These are phyloP conservation scores for Pseudogymnoascus sp. DNA, from an alignment of 2,329 filamentous ascomycete species.

Conservation along the genomic window DNA sequence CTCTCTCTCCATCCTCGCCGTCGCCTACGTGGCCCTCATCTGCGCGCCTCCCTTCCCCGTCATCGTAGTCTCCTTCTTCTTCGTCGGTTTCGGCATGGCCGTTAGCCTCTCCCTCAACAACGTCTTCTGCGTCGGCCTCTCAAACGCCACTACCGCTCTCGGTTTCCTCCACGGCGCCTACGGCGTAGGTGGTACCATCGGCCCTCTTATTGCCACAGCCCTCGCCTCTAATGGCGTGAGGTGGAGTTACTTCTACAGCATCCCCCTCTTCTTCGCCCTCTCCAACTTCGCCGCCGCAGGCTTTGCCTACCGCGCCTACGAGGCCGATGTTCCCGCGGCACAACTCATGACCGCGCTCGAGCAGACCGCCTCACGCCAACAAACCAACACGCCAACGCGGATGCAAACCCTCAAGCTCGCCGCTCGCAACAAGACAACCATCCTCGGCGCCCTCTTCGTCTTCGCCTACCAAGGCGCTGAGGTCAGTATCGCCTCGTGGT, in stretches of 20 bases:
- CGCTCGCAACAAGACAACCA: slow-evolving; percentile 39
- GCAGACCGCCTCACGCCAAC: slow-evolving; percentile 29
- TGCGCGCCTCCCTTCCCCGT: slow-evolving; percentile 63
- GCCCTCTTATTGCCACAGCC: slow-evolving; percentile 67
- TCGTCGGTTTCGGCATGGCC: slow-evolving; percentile 54
- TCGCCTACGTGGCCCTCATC: slow-evolving; percentile 59
- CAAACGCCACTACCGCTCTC: slow-evolving; percentile 46
- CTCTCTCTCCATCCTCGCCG: slow-evolving; percentile 47
- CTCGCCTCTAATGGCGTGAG: slow-evolving; percentile 53
- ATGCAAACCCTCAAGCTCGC: slow-evolving; percentile 33
- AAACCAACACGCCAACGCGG: slow-evolving; percentile 17
- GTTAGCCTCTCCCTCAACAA: slow-evolving; percentile 52
- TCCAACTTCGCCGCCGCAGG: slow-evolving; percentile 50
- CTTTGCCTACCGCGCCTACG: slow-evolving; percentile 66
- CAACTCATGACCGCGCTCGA: slow-evolving; percentile 39
- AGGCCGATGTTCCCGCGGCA: slow-evolving; percentile 46
- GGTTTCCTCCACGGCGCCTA: slow-evolving; percentile 62
- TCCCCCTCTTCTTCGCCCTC: slow-evolving; percentile 53
- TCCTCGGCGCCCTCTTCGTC: slow-evolving; percentile 73
- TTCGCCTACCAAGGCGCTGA: slow-evolving; percentile 83
- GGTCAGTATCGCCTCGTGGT: slow-evolving; percentile 78
- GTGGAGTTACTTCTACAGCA: slow-evolving; percentile 69
- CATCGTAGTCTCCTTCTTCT: slow-evolving; percentile 61
- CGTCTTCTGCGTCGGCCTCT: slow-evolving; percentile 50
- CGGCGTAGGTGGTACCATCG: slow-evolving; percentile 56